Evolutionary conservation across 441 rosid species (phyloP).

Genomic region (Erodium chrysanthum): DNA sequence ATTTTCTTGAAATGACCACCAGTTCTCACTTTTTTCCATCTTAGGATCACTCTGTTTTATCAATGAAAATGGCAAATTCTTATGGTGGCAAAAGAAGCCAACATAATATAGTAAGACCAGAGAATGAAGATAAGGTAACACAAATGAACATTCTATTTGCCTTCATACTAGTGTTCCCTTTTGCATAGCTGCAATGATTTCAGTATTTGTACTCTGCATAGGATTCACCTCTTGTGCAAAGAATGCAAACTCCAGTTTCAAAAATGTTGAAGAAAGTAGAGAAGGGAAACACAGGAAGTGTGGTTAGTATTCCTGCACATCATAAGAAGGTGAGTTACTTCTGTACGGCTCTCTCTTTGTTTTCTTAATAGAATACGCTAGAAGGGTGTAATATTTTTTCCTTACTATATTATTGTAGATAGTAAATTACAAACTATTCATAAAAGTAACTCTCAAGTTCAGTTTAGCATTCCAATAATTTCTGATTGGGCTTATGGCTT

Average conservation of each 20-base stretch:
- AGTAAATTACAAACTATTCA: not conserved
- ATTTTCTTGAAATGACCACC: not conserved
- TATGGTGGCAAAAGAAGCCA: not conserved
- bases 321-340: not conserved
- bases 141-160: not conserved
- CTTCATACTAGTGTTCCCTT: not conserved
- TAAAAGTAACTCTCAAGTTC: not conserved
- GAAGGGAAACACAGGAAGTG: not conserved
- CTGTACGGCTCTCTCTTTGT: not conserved
- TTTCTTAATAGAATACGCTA: not conserved
- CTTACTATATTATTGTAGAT: too few relatives aligned
- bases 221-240: conserved; percentile 41
- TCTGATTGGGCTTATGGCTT: not conserved
- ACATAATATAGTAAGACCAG: not conserved
- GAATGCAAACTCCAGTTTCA: conserved; percentile 49
- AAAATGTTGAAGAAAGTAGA: conserved; percentile 35
- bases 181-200: not conserved
- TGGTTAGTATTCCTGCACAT: not conserved
- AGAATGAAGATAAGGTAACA: not conserved
- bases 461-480: not conserved
- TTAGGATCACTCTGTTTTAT: not conserved
- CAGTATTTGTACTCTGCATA: conserved; percentile 15
- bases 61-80: not conserved
- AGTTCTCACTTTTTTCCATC: not conserved
- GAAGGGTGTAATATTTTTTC: not conserved